phyloP scores from a whole-genome alignment of 2,329 filamentous ascomycete species.

The Stemphylium lycopersici region DNA sequence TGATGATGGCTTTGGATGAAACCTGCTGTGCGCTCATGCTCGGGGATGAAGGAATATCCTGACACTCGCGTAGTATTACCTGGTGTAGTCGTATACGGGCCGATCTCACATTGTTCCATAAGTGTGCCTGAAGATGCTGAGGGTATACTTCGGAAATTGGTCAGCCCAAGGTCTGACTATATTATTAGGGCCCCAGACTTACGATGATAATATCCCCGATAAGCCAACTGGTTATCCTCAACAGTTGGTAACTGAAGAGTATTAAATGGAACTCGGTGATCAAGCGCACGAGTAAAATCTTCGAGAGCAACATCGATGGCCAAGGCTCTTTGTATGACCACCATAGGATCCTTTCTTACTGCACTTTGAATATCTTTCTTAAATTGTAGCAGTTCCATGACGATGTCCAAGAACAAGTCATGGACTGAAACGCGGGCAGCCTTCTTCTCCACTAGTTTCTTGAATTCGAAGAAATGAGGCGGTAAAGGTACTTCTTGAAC shows the following conservation, averaged over 20 bases:
- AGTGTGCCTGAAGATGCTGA: constrained; percentile 26
- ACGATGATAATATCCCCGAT: constrained; percentile 31
- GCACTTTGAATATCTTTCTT: constrained; percentile 14
- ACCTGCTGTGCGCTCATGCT: constrained; percentile 8
- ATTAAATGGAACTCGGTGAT: constrained; percentile 16
- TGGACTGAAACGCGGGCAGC: constrained; percentile 15
- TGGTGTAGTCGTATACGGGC: constrained; percentile 33
- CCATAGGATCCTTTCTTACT: neutral
- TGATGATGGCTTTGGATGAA: constrained; percentile 18
- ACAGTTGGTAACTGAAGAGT: constrained; percentile 9
- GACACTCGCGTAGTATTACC: constrained; percentile 27
- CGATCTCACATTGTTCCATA: constrained; percentile 36
- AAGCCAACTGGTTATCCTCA: constrained; percentile 17
- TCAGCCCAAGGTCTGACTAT: neutral
- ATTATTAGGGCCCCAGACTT: neutral
- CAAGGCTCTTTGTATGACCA: constrained; percentile 19
- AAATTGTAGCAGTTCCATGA: constrained; percentile 25
- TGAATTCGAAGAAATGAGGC: constrained; percentile 18
- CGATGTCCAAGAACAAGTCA: constrained; percentile 25
- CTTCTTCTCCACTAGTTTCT: constrained; percentile 15
- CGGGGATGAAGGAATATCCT: neutral
- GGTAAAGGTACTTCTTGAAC: constrained; percentile 31
- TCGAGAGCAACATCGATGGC: constrained; percentile 22
- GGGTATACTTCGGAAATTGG: constrained; percentile 17
- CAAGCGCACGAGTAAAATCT: constrained; percentile 22